These are phyloP conservation scores for Symbiodinium pilosum DNA, from an alignment of 73 alveolate genomes.

Conservation along the genomic window DNA sequence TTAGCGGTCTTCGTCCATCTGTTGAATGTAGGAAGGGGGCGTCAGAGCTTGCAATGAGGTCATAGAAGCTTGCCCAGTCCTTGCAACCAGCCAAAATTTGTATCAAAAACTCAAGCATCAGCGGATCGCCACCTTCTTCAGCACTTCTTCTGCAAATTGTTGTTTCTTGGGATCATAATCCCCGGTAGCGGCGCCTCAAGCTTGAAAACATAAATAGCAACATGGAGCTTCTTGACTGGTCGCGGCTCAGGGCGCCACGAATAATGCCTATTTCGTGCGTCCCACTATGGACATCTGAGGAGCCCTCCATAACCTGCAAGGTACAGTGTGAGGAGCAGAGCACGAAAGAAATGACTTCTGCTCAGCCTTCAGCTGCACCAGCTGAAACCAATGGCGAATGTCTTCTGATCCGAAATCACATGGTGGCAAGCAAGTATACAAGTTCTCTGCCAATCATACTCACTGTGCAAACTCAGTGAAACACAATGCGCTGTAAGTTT, in stretches of 20 bases:
- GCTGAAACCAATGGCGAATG: neutral
- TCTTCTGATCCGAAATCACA: neutral
- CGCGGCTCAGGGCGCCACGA: neutral
- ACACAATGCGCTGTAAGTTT: too few species aligned
- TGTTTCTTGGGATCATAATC: constrained; percentile 66
- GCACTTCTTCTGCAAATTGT: constrained; percentile 58
- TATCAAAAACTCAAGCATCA: neutral
- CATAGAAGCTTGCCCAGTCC: constrained; percentile 89
- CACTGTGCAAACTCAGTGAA: too few species aligned
- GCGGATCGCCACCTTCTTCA: constrained; percentile 9
- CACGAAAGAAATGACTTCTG: neutral
- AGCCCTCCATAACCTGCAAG: constrained; percentile 68
- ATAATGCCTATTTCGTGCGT: constrained; percentile 72
- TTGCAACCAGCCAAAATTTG: too few species aligned
- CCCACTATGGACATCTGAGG: constrained; percentile 72
- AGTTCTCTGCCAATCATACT: too few species aligned
- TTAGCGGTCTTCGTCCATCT: constrained; percentile 82
- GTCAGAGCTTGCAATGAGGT: constrained; percentile 63
- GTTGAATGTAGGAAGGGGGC: constrained; percentile 63
- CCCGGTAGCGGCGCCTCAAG: constrained; percentile 53
- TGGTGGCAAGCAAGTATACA: too few species aligned
- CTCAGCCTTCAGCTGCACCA: neutral
- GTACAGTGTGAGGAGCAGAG: neutral
- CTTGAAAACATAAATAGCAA: neutral
- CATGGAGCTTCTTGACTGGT: neutral